These are phyloP conservation scores for Salisapilia sapeloensis DNA, from an alignment of 352 stramenopile species.

Conservation along the genomic window DNA sequence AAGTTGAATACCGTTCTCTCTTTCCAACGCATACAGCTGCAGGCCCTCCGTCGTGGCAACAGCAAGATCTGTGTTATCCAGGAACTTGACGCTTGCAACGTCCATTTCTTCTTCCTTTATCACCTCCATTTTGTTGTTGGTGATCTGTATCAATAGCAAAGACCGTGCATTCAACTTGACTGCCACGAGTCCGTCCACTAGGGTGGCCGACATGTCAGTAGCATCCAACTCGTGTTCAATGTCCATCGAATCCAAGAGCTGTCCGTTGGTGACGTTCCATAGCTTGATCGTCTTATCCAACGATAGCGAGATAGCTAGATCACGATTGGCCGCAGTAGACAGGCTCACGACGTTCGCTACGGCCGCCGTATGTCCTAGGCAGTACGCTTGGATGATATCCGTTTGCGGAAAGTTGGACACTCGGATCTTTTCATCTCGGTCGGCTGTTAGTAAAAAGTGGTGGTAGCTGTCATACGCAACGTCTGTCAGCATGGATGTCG, in stretches of 20 bases:
- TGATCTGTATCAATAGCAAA: no score
- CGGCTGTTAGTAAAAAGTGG: conserved; percentile 45
- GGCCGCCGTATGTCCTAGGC: conserved; percentile 52
- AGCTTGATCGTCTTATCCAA: conserved; percentile 75
- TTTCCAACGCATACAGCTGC: no score
- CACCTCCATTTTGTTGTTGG: no score
- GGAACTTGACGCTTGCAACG: no score
- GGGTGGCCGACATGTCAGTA: conserved; percentile 2
- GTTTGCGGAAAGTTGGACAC: conserved; percentile 64
- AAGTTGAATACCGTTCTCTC: no score
- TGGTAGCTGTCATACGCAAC: conserved; percentile 34
- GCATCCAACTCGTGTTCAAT: background rate
- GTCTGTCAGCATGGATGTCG: conserved; percentile 76
- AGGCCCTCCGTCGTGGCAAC: no score
- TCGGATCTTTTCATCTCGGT: conserved; percentile 77
- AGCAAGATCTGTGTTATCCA: no score
- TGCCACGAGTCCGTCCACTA: no score
- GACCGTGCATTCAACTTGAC: no score
- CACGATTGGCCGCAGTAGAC: conserved; percentile 13
- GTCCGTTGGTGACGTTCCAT: conserved; percentile 32
- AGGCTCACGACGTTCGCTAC: conserved; percentile 35
- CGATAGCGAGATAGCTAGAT: conserved; percentile 50
- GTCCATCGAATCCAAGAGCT: conserved; percentile 40
- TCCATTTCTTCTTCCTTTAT: no score
- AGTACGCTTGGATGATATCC: conserved; percentile 67